Base-by-base conservation (phyloP, 192 early-diverging fungal genomes). In the Coemansia sp. region DNA sequence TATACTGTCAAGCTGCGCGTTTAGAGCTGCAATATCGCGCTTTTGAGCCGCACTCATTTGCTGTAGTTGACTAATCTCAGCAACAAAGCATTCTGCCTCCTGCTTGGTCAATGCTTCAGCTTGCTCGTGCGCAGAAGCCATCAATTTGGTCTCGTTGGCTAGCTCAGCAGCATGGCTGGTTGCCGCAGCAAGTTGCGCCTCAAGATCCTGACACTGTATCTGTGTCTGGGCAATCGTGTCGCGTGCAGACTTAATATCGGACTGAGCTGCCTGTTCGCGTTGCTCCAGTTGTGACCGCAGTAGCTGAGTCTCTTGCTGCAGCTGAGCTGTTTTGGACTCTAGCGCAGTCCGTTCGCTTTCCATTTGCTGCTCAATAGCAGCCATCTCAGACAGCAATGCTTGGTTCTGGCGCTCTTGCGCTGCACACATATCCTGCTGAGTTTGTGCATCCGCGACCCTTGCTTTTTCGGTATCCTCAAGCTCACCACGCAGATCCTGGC, bases 381-480 rank as follows among this genome's bases (percentile, higher is more conserved):
- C 41, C 32, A 23, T 52, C n/a, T 68, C 45, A 3, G 32, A 32
- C 39, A 43, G 23, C 47, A 57, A 24, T 16, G 24, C 20, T 7
- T 49, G 49, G 43, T 55, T 59, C 20, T 68, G 52, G 20, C 47
- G 43, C 48, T 72, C 70, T 11, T 61, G 39, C 56, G 62, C 27
- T 3, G 49, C 6, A 13, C 55, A 55, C 37, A 55, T 26, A 10
- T 27, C 29, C 16, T 18, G 12, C n/a, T 48, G 57, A 4, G 29
- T 48, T 8, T 39, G 45, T 1, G 19, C 27, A 16, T 32, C 32
- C 0, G 39, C 39, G 1, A 14, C 23, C 2, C 32, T 53, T 2
- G 52, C 47, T 0, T 35, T 23, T 1, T 23, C 26, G 11, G 58
- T 58, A 4, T 54, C 47, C 1, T 32, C n/a, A 8, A 76, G 53